Conservation (phyloP, 2,329 filamentous ascomycete species). For the Pseudopyrenochaeta lycopersici region DNA sequence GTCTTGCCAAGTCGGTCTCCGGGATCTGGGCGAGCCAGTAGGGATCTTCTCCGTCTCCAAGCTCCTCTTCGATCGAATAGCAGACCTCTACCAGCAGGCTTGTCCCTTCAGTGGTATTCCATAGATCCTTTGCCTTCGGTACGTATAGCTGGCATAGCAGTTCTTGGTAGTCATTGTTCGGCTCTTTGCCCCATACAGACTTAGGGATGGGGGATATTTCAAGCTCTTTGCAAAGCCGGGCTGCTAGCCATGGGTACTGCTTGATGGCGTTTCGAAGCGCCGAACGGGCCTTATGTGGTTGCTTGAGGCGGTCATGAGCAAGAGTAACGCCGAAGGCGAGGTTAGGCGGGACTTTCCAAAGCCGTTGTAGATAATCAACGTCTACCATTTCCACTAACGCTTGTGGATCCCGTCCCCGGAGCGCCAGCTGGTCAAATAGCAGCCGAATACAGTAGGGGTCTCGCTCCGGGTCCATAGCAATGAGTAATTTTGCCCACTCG, state of each 20-base stretch:
- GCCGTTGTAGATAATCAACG: slow-evolving; percentile 57
- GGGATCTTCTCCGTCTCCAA: slow-evolving; percentile 35
- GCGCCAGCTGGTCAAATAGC: slow-evolving; percentile 81
- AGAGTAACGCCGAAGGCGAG: slow-evolving; percentile 79
- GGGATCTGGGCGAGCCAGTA: slow-evolving; percentile 44
- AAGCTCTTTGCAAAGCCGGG: slow-evolving; percentile 79
- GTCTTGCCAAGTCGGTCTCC: slow-evolving; percentile 69
- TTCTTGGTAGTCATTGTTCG: slow-evolving; percentile 70
- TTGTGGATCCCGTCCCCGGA: slow-evolving; percentile 79
- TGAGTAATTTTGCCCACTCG: slow-evolving; percentile 89
- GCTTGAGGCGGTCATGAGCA: slow-evolving; percentile 76
- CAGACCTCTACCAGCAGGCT: slow-evolving; percentile 75
- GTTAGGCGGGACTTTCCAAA: slow-evolving; percentile 69
- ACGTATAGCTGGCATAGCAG: slow-evolving; percentile 81
- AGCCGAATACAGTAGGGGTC: slow-evolving; percentile 88
- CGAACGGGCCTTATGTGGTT: slow-evolving; percentile 70
- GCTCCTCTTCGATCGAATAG: slow-evolving; percentile 54
- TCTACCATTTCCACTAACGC: slow-evolving; percentile 77
- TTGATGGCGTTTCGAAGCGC: slow-evolving; percentile 74
- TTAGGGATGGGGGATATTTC: slow-evolving; percentile 78
- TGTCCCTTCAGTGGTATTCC: slow-evolving; percentile 80
- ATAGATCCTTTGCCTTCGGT: slow-evolving; percentile 79
- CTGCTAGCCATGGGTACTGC: slow-evolving; percentile 84
- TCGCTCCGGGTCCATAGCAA: slow-evolving; percentile 73
- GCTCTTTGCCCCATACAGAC: slow-evolving; percentile 81